phyloP scores from a whole-genome alignment of 331 rosid species.

The Rhamnella rubrinervis region DNA sequence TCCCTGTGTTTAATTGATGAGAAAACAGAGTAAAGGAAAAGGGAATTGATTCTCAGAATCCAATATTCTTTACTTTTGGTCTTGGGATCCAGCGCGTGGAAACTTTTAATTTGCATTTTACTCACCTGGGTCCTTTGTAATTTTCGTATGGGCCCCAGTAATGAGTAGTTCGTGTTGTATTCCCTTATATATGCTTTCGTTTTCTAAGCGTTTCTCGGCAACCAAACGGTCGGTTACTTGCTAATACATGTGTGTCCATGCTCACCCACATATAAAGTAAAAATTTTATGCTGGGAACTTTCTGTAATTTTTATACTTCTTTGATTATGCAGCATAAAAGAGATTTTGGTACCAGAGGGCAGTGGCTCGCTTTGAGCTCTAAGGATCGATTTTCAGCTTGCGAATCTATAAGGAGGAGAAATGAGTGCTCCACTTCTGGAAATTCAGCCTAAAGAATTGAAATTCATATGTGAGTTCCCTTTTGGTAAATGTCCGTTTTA shows the following conservation, averaged over 20 bases:
- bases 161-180: background rate
- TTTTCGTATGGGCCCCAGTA: constrained; percentile 20
- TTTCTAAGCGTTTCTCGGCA: constrained; percentile 24
- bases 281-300: background rate
- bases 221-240: constrained; percentile 8
- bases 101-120: constrained; percentile 11
- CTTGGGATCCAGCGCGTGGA: constrained; percentile 31
- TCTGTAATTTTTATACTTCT: background rate
- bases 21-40: constrained; percentile 24
- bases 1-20: constrained; percentile 14
- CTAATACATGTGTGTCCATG: background rate
- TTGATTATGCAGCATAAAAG: constrained; percentile 17
- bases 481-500: background rate
- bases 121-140: background rate
- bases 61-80: constrained; percentile 3
- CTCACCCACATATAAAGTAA: background rate
- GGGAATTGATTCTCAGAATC: constrained; percentile 11
- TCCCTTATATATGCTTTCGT: background rate
- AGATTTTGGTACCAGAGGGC: constrained; percentile 11
- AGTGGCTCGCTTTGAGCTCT: constrained; percentile 17
- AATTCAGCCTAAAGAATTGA: constrained; percentile 76
- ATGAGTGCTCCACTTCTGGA: constrained; percentile 67
- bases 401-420: constrained; percentile 26
- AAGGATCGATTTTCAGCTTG: constrained; percentile 18
- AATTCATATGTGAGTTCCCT: constrained; percentile 61